Evolutionary conservation across 2,329 filamentous ascomycete genomes (phyloP).

Genomic region (Seiridium cupressi): DNA sequence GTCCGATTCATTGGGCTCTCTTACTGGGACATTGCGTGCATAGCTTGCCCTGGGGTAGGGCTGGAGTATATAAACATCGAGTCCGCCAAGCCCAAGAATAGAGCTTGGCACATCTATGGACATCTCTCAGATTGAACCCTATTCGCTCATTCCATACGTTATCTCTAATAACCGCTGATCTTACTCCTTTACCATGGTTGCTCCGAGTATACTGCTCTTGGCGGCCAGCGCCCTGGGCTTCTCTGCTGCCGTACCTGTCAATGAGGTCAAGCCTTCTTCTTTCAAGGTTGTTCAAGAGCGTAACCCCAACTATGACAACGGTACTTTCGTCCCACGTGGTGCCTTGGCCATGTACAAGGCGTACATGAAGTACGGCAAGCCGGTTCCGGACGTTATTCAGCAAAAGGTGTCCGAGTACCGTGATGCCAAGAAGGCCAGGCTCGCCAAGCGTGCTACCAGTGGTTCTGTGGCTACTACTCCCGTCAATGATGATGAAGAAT

Average conservation of each 20-base stretch:
- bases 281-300: constrained; percentile 24
- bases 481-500: neutral
- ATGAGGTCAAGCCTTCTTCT: constrained; percentile 18
- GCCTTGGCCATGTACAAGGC: constrained; percentile 23
- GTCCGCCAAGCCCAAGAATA: neutral
- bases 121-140: neutral
- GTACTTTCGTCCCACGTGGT: constrained; percentile 14
- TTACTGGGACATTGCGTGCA: neutral
- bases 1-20: neutral
- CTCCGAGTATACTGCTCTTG: constrained; percentile 14
- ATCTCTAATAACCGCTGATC: neutral
- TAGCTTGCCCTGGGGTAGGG: neutral
- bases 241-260: constrained; percentile 19
- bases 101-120: neutral
- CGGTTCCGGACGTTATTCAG: constrained; percentile 21
- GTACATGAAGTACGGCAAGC: constrained; percentile 27
- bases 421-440: constrained; percentile 13
- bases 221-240: constrained; percentile 21
- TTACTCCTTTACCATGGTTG: constrained; percentile 15
- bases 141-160: neutral
- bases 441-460: constrained; percentile 10
- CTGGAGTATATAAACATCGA: constrained; percentile 1
- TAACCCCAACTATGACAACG: constrained; percentile 22
- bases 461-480: constrained; percentile 10
- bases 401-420: constrained; percentile 19